phyloP scores from a whole-genome alignment of 2,329 filamentous ascomycete species.

The Calonectria hawksworthii region DNA sequence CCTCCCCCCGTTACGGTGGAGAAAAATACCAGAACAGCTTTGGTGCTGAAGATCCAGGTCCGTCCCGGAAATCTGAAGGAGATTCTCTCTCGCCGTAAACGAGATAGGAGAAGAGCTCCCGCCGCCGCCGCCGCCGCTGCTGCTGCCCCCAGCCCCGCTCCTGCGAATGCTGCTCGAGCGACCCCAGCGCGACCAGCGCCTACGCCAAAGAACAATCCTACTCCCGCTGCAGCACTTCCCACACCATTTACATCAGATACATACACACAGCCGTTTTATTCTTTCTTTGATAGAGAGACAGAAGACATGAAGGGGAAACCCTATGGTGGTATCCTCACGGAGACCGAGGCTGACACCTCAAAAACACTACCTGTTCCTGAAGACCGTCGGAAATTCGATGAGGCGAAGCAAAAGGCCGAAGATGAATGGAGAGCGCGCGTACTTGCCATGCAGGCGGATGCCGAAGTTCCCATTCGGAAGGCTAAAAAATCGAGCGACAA shows the following conservation, averaged over 20 bases:
- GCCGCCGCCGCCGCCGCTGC: not conserved
- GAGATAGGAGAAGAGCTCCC: conserved; percentile 47
- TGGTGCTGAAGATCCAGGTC: conserved; percentile 54
- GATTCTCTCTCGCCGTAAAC: conserved; percentile 51
- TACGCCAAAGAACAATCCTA: conserved; percentile 36
- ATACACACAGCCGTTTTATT: conserved; percentile 86
- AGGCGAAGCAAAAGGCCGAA: conserved; percentile 91
- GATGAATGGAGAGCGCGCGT: conserved; percentile 86
- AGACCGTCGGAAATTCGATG: conserved; percentile 89
- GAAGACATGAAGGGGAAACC: conserved; percentile 94
- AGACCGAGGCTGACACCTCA: conserved; percentile 90
- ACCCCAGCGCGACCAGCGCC: conserved; percentile 45
- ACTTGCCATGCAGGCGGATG: conserved; percentile 72
- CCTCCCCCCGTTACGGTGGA: conserved; percentile 58
- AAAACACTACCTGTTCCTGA: conserved; percentile 85
- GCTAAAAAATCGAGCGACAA: conserved; percentile 84
- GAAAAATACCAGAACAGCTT: conserved; percentile 51
- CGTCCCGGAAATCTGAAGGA: conserved; percentile 56
- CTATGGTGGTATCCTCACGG: conserved; percentile 92
- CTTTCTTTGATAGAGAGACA: conserved; percentile 88
- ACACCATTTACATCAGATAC: conserved; percentile 69
- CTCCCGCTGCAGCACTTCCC: conserved; percentile 56
- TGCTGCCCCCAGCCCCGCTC: conserved; percentile 3
- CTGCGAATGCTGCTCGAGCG: conserved; percentile 35
- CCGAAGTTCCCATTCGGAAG: conserved; percentile 74